phyloP scores from a whole-genome alignment of 1,284 basidiomycete genomes.

The Exobasidium rhododendri region DNA sequence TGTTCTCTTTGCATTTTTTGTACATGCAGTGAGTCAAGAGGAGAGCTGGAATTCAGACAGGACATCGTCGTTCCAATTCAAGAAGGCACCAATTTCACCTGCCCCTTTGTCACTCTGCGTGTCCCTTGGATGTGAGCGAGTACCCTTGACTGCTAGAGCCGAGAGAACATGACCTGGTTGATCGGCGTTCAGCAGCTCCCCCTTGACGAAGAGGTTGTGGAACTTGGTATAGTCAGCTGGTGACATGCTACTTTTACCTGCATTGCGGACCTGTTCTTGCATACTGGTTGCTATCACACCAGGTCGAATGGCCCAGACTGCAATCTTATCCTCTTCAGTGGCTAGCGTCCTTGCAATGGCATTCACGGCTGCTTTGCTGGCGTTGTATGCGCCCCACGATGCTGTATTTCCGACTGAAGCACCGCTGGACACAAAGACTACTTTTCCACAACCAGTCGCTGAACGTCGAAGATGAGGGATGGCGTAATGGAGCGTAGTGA shows the following conservation, averaged over 20 bases:
- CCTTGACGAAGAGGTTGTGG: constrained; percentile 63
- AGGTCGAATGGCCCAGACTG: constrained; percentile 73
- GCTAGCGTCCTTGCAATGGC: constrained; percentile 73
- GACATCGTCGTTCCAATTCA: constrained; percentile 60
- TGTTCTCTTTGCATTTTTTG: not conserved
- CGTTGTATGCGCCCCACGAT: constrained; percentile 74
- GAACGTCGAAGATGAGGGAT: constrained; percentile 66
- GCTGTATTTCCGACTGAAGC: constrained; percentile 67
- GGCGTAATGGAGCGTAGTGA: constrained; percentile 65
- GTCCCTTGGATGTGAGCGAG: constrained; percentile 57
- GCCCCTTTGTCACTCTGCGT: constrained; percentile 25
- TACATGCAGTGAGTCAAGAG: no score
- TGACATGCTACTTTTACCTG: constrained; percentile 59
- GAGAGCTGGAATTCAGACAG: constrained; percentile 2
- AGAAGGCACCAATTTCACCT: constrained; percentile 63
- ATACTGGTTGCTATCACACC: constrained; percentile 70
- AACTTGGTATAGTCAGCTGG: constrained; percentile 63
- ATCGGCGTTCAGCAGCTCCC: constrained; percentile 61
- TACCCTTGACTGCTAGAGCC: constrained; percentile 56
- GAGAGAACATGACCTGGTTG: constrained; percentile 69
- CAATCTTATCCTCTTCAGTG: constrained; percentile 72
- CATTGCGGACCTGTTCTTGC: constrained; percentile 53
- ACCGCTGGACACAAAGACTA: constrained; percentile 78
- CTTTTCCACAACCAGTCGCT: constrained; percentile 59
- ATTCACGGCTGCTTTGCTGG: constrained; percentile 71